A percentile compares a stretch with the other conserved stretches of the same genome.
Evolutionary conservation across 75 land plant genomes (phyloP).

Genomic region (Sequoia sempervirens): DNA sequence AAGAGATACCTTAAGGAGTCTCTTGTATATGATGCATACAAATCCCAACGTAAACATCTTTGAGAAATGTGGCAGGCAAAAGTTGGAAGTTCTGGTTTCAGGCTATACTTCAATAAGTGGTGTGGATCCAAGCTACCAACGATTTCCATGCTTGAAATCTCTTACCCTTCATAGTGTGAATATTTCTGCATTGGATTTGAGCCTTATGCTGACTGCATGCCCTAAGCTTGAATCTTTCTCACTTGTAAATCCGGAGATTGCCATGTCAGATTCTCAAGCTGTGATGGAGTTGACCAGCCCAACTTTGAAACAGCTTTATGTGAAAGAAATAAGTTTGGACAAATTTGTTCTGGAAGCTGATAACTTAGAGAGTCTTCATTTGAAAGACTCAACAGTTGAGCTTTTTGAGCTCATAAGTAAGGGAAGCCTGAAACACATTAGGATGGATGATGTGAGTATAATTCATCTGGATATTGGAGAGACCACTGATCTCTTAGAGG

Average conservation of each 20-base stretch:
- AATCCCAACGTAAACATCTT: slow-evolving; percentile 59
- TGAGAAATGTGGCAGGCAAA: slow-evolving; percentile 68
- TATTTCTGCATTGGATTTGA: slow-evolving; percentile 75
- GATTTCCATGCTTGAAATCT: slow-evolving; percentile 50
- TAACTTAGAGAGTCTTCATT: slow-evolving; percentile 49
- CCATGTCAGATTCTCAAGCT: slow-evolving; percentile 55
- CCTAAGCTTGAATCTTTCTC: slow-evolving; percentile 57
- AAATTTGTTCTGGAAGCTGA: slow-evolving; percentile 74
- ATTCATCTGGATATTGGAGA: slow-evolving; percentile 77
- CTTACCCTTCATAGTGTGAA: slow-evolving; percentile 59
- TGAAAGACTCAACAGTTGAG: slow-evolving; percentile 61
- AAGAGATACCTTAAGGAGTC: slow-evolving; percentile 49
- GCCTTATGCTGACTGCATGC: slow-evolving; percentile 66
- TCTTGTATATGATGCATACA: slow-evolving; percentile 55
- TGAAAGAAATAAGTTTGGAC: slow-evolving; percentile 65
- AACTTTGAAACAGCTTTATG: slow-evolving; percentile 45
- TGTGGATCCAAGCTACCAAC: slow-evolving; percentile 67
- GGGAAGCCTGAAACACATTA: slow-evolving; percentile 47
- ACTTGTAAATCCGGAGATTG: slow-evolving; percentile 51
- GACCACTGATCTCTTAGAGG: slow-evolving; percentile 51
- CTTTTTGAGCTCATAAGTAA: slow-evolving; percentile 65
- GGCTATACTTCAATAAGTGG: slow-evolving; percentile 51
- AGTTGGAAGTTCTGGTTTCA: slow-evolving; percentile 54
- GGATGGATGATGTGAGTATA: slow-evolving; percentile 72
- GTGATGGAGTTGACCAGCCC: slow-evolving; percentile 58